A percentile compares a stretch with the other conserved stretches of the same genome.
These are phyloP conservation scores for Mariannaea elegans DNA, from an alignment of 2,329 filamentous ascomycete species.

Conservation along the genomic window DNA sequence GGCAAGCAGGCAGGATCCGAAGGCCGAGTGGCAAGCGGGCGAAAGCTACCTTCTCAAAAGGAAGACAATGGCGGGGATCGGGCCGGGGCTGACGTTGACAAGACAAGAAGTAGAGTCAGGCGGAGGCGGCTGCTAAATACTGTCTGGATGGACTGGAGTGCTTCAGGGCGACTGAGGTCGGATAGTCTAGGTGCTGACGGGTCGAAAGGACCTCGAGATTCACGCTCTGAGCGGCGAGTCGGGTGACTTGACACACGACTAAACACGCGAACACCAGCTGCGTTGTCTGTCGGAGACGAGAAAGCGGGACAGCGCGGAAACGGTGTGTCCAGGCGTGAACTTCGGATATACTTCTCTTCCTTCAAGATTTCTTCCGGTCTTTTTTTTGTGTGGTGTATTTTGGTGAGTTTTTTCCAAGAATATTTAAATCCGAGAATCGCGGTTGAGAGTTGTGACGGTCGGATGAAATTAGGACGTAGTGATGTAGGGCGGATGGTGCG, in stretches of 20 bases:
- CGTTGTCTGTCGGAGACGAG: slow-evolving; percentile 33
- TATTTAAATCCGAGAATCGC: neutral
- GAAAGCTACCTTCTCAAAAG: slow-evolving; percentile 15
- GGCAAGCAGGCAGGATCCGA: slow-evolving; percentile 18
- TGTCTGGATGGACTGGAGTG: slow-evolving; percentile 9
- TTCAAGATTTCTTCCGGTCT: slow-evolving; percentile 36
- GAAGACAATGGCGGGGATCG: neutral
- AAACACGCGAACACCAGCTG: slow-evolving; percentile 38
- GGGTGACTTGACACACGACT: slow-evolving; percentile 34
- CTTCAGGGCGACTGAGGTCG: slow-evolving; percentile 25
- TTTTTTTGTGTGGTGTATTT: slow-evolving; percentile 34
- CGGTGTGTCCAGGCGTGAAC: slow-evolving; percentile 35
- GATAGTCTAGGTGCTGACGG: slow-evolving; percentile 25
- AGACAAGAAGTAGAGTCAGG: slow-evolving; percentile 28
- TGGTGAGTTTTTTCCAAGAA: slow-evolving; percentile 23
- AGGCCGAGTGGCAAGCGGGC: slow-evolving; percentile 5
- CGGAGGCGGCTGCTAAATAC: slow-evolving; percentile 16
- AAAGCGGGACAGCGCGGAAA: slow-evolving; percentile 31
- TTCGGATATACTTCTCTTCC: slow-evolving; percentile 19
- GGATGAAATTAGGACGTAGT: slow-evolving; percentile 36
- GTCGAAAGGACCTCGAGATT: slow-evolving; percentile 23
- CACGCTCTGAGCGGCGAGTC: slow-evolving; percentile 36
- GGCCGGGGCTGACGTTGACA: slow-evolving; percentile 1
- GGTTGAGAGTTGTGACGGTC: slow-evolving; percentile 35
- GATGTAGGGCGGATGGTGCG: slow-evolving; percentile 23